phyloP scores from a whole-genome alignment of 2,329 filamentous ascomycete genomes.

The Fusarium tjaetaba region DNA sequence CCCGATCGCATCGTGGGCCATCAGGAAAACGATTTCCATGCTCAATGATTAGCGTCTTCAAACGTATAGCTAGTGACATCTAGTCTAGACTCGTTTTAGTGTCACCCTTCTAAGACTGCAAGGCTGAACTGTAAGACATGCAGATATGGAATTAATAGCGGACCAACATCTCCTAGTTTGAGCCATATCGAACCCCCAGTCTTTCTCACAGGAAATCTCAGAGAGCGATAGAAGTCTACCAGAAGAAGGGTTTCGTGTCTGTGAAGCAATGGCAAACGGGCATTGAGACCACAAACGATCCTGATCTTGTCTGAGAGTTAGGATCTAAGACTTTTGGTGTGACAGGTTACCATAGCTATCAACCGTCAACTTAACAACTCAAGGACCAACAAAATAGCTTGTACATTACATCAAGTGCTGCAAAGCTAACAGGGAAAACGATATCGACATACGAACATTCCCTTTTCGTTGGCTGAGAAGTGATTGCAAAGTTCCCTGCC shows the following conservation, averaged over 20 bases:
- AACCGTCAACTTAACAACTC: background rate
- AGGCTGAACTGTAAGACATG: slow-evolving; percentile 14
- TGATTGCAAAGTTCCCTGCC: slow-evolving; percentile 7
- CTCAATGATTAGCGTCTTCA: background rate
- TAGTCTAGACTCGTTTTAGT: background rate
- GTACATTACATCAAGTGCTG: background rate
- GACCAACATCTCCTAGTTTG: slow-evolving; percentile 15
- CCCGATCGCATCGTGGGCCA: background rate
- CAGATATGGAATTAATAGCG: background rate
- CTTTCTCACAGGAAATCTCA: slow-evolving; percentile 1
- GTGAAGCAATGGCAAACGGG: slow-evolving; percentile 19
- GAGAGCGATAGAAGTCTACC: slow-evolving; percentile 27
- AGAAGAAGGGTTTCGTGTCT: slow-evolving; percentile 9
- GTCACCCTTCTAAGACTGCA: slow-evolving; percentile 1
- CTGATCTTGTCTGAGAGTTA: background rate
- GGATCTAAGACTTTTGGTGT: background rate
- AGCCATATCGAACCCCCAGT: background rate
- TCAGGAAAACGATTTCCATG: background rate
- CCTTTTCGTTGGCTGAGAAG: background rate
- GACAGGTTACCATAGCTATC: background rate
- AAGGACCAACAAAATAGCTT: background rate
- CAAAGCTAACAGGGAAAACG: background rate
- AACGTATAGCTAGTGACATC: background rate
- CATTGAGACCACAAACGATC: slow-evolving; percentile 15
- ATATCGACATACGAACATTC: background rate